Percentiles rank a stretch among this genome's conserved stretches.
Evolutionary conservation across 805 yeast species (phyloP).

Genomic region (Candida pseudoglaebosa): DNA sequence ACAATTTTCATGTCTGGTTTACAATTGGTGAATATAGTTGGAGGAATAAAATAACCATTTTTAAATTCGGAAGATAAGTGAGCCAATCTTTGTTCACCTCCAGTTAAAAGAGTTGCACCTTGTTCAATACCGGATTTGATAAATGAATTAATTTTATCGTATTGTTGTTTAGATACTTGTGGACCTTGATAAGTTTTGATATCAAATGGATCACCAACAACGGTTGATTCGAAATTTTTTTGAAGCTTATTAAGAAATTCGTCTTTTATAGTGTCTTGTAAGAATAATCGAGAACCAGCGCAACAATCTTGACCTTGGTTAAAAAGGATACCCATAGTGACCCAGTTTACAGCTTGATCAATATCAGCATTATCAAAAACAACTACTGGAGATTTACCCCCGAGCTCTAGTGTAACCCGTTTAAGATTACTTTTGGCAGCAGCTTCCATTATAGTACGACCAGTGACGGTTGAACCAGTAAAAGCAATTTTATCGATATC

Average conservation of each 20-base stretch:
- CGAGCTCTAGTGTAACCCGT: constrained; percentile 46
- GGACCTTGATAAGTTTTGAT: constrained; percentile 45
- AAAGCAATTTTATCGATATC: constrained; percentile 46
- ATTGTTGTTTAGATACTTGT: constrained; percentile 47
- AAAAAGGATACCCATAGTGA: constrained; percentile 41
- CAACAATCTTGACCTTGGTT: constrained; percentile 46
- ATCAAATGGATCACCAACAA: constrained; percentile 42
- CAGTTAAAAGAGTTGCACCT: constrained; percentile 47
- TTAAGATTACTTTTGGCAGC: constrained; percentile 23
- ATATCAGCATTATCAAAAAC: constrained; percentile 44
- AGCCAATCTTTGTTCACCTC: constrained; percentile 29
- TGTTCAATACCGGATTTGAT: constrained; percentile 44
- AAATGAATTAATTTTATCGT: constrained; percentile 35
- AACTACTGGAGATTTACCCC: constrained; percentile 46
- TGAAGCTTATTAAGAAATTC: constrained; percentile 32
- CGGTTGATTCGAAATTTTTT: constrained; percentile 26
- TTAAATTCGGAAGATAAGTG: constrained; percentile 10
- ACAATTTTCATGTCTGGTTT: constrained; percentile 36
- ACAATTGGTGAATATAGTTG: constrained; percentile 45
- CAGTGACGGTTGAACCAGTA: constrained; percentile 50
- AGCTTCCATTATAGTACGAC: constrained; percentile 18
- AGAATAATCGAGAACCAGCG: constrained; percentile 41
- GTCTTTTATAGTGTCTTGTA: constrained; percentile 39
- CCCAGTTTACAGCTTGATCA: constrained; percentile 47
- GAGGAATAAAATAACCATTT: constrained; percentile 32